Evolutionary conservation across 495 filamentous ascomycete species (phyloP).

Genomic region (Aspergillus bertholletiae): DNA sequence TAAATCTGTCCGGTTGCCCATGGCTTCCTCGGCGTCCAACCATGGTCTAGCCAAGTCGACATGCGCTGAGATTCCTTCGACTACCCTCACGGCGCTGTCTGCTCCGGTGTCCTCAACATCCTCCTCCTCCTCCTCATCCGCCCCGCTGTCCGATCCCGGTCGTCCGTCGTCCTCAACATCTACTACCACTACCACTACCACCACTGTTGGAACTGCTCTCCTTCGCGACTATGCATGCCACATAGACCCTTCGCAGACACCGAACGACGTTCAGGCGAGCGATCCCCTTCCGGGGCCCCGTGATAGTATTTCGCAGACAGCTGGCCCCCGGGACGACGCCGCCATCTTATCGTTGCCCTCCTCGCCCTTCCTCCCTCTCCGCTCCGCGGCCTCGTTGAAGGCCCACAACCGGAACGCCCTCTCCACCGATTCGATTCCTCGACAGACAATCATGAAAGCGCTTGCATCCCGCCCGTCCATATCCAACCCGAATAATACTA

Average conservation of each 20-base stretch:
- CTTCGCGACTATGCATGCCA: slow-evolving; percentile 43
- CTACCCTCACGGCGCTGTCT: background rate
- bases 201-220: slow-evolving; percentile 26
- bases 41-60: slow-evolving; percentile 15
- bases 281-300: slow-evolving; percentile 17
- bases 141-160: slow-evolving; percentile 15
- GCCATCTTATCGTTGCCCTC: slow-evolving; percentile 24
- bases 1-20: slow-evolving; percentile 2
- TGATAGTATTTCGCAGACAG: slow-evolving; percentile 10
- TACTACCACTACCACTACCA: background rate
- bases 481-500: slow-evolving; percentile 50
- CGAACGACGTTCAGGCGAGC: slow-evolving; percentile 29
- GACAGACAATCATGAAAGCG: slow-evolving; percentile 87
- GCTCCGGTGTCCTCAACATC: slow-evolving; percentile 8
- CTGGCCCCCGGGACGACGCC: slow-evolving; percentile 23
- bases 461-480: slow-evolving; percentile 65
- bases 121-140: slow-evolving; percentile 11
- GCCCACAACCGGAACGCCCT: slow-evolving; percentile 58
- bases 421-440: slow-evolving; percentile 70
- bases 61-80: background rate
- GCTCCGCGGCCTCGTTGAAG: slow-evolving; percentile 35
- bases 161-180: background rate
- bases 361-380: slow-evolving; percentile 36
- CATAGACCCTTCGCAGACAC: slow-evolving; percentile 37
- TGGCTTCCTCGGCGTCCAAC: slow-evolving; percentile 15